Base-by-base conservation (phyloP, 805 yeast genomes). In the Lipomyces kockii region DNA sequence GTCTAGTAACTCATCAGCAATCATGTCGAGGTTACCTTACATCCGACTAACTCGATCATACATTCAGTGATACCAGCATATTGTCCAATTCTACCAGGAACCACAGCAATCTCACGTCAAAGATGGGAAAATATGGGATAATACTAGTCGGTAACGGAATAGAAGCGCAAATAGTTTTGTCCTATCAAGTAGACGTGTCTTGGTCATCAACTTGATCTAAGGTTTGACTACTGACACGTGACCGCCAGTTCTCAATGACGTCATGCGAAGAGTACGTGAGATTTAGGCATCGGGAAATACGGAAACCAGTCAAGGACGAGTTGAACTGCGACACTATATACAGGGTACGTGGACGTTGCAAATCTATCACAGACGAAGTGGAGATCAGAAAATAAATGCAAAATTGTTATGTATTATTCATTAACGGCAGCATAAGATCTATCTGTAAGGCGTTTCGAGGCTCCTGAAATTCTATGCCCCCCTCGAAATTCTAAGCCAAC, bases 1-100 rank as follows among this genome's bases (percentile, higher is more conserved):
- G 94, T 86, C 81, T 89, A 5, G 62, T 14, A 17, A 5, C 22
- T 43, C 22, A 43, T 17, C 20, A 43, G 20, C 49, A 43, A n/a
- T n/a, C 9, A n/a, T 43, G 3, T 37, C 20, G 7, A 43, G 20
- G 8, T 5, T n/a, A 5, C 20, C 49, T n/a, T 43, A n/a, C 22
- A 37, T 37, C 14, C 39, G 3, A 12, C 39, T 14, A 17, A 43
- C 8, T 17, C 49, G 22, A 3, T 7, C 49, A 43, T 43, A 43
- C 49, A 6, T n/a, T 43, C 49, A 43, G 49, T 8, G 22, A 43
- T 43, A 43, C 8, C 49, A 17, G 20, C 49, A 43, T 43, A 17
- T 17, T 43, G 49, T n/a, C 14, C 49, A 43, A n/a, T 2, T 1
- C 3, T 43, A 43, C 22, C 20, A 43, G 14, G 49, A n/a, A 17